Percentiles rank a stretch among this genome's conserved stretches.
phyloP scores from a whole-genome alignment of 352 stramenopile genomes.

The Phytophthora europaea region DNA sequence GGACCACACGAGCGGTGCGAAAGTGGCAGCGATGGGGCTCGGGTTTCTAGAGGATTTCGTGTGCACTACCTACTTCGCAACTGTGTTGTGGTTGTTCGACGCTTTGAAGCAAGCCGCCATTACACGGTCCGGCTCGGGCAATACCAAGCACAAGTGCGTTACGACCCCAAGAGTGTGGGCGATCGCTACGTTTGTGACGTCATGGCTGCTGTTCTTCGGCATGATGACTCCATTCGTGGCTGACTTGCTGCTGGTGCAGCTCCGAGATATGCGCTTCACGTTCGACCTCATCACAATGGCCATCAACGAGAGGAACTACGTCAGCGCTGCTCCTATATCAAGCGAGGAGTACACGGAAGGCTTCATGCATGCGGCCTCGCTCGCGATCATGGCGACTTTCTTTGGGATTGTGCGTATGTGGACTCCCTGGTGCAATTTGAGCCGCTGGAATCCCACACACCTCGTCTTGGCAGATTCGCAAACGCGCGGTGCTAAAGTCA shows the following conservation, averaged over 20 bases:
- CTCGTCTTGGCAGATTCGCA: background rate
- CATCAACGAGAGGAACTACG: constrained; percentile 9
- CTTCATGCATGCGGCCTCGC: background rate
- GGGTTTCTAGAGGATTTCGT: constrained; percentile 53
- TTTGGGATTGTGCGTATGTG: background rate
- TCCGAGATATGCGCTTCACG: constrained; percentile 44
- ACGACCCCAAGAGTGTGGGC: background rate
- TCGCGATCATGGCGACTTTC: background rate
- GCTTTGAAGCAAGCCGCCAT: background rate
- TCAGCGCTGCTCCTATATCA: background rate
- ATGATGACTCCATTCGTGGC: constrained; percentile 31
- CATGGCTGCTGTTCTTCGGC: constrained; percentile 6
- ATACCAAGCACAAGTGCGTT: background rate
- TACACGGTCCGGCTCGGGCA: background rate
- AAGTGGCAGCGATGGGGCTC: constrained; percentile 26
- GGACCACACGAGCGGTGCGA: constrained; percentile 18
- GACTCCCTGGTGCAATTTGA: background rate
- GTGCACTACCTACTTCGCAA: constrained; percentile 34
- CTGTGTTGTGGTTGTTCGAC: constrained; percentile 24
- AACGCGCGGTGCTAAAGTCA: background rate
- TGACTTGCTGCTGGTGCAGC: constrained; percentile 41
- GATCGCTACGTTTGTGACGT: background rate
- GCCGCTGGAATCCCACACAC: background rate
- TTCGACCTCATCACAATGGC: constrained; percentile 46
- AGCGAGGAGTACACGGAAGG: background rate